Percentiles rank a stretch among this genome's conserved stretches.
Conservation (phyloP, 352 stramenopile species). For the Plasmopara muralis region DNA sequence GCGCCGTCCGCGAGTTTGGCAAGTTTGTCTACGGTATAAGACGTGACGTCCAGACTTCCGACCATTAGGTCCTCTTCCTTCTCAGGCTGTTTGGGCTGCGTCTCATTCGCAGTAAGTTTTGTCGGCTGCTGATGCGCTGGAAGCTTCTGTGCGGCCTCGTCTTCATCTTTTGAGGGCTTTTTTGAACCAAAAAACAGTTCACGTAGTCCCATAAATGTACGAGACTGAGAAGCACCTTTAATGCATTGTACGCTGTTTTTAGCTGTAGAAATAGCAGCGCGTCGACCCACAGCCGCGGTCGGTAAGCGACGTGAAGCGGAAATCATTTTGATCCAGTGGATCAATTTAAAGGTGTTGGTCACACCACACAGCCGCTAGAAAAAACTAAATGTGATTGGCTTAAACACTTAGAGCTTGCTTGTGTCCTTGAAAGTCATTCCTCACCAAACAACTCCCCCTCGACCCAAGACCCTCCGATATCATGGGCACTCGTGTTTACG, state of each 20-base stretch:
- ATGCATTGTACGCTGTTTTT: conserved; percentile 5
- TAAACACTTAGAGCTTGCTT: too few relatives aligned
- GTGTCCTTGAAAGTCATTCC: conserved; percentile 2
- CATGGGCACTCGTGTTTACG: conserved; percentile 80
- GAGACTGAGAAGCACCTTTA: conserved; percentile 21
- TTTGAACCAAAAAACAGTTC: conserved; percentile 60
- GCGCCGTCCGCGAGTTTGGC: conserved; percentile 79
- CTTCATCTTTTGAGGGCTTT: conserved; percentile 23
- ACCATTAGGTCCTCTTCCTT: conserved; percentile 26
- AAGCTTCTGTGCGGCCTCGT: conserved; percentile 8
- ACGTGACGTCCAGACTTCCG: conserved; percentile 45
- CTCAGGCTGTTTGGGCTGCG: conserved; percentile 6
- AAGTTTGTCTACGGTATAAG: conserved; percentile 70
- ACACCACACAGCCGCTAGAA: neutral
- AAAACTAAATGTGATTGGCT: neutral
- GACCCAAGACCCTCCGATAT: conserved; percentile 18
- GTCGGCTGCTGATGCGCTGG: conserved; percentile 1
- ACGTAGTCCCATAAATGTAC: conserved; percentile 56
- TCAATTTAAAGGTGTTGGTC: conserved; percentile 5
- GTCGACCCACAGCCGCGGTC: conserved; percentile 10
- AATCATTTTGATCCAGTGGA: conserved; percentile 21
- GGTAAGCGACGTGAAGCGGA: conserved; percentile 23
- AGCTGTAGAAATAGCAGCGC: conserved; percentile 3
- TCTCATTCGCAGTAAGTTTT: conserved; percentile 3
- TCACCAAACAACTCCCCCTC: conserved; percentile 12